Evolutionary conservation across 495 filamentous ascomycete genomes (phyloP), one percentile per base, ranked within the genome.

Genomic region (Penicillium turbatum): DNA sequence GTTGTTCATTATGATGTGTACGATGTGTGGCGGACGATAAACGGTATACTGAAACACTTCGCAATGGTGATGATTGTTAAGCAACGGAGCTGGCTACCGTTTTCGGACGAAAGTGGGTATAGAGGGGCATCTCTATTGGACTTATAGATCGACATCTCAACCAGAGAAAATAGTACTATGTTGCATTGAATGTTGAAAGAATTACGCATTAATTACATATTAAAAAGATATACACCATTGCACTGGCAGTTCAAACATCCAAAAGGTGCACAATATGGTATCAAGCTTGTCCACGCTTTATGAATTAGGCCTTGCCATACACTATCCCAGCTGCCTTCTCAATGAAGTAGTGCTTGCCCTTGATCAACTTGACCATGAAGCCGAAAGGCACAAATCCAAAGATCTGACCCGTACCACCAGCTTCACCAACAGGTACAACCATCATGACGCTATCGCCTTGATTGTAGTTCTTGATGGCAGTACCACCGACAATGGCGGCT

Each of bases 331-430:
- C 26, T 16, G 69, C 69, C 61, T 71, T 70, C 8, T 54, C 54
- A 15, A 72, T 56, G 16, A 77, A 70, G 30, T 60, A 72, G 36
- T 70, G 67, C 51, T 59, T 68, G 35, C 72, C 71, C 68, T 84
- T 84, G 52, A 73, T 30, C 39, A 69, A 70, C 60, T 59, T 65
- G 15, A 82, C 68, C 43, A 83, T 38, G 45, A 67, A 69, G 12
- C 72, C 64, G 53, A 69, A 82, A 2, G 70, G 48, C 42, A 63
- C 68, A 55, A 71, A 72, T 3, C 63, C 64, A 37, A 75, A 77
- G 7, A 81, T 45, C 61, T 81, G 78, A 1, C 80, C 79, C 0
- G 77, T 79, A 1, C 77, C 81, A 19, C 61, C 62, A 30, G 61
- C 56, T 45, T 60, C 64, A 1, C 81, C 81, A 2, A 83, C 26